These are phyloP conservation scores for Biscogniauxia sp. DNA, from an alignment of 2,329 filamentous ascomycete genomes.

Conservation along the genomic window DNA sequence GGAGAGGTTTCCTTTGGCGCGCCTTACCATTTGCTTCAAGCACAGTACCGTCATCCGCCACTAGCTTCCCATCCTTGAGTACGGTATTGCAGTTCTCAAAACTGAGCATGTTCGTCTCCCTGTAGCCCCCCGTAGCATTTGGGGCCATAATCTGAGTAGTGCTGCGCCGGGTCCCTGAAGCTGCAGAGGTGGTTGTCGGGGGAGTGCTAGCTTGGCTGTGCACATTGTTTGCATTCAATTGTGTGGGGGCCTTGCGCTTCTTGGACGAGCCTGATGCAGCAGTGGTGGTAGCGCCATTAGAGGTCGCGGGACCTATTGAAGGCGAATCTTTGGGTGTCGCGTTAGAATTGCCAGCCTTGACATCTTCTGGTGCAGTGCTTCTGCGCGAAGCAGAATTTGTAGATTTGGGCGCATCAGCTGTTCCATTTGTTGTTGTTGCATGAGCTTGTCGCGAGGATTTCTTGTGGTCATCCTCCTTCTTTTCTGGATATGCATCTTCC, in stretches of 20 bases:
- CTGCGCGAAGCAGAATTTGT: constrained; percentile 39
- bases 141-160: constrained; percentile 19
- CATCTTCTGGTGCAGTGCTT: constrained; percentile 31
- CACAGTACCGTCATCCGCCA: constrained; percentile 86
- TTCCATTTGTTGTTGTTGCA: constrained; percentile 32
- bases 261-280: constrained; percentile 51
- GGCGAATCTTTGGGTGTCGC: constrained; percentile 25
- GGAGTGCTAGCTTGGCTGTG: constrained; percentile 28
- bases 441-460: constrained; percentile 52
- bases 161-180: constrained; percentile 28
- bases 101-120: constrained; percentile 82
- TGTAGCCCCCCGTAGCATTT: constrained; percentile 34
- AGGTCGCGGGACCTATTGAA: constrained; percentile 22
- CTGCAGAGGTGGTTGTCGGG: constrained; percentile 24
- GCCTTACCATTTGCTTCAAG: constrained; percentile 80
- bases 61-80: constrained; percentile 73
- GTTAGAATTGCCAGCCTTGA: constrained; percentile 27
- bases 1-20: not conserved
- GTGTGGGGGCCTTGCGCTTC: constrained; percentile 76
- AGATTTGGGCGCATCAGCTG: constrained; percentile 30
- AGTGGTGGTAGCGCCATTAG: constrained; percentile 19
- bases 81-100: constrained; percentile 71
- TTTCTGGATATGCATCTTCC: constrained; percentile 65
- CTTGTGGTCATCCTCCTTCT: constrained; percentile 56
- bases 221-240: constrained; percentile 32